phyloP scores from a whole-genome alignment of 768 basidiomycete genomes.

The Naematelia encephala region DNA sequence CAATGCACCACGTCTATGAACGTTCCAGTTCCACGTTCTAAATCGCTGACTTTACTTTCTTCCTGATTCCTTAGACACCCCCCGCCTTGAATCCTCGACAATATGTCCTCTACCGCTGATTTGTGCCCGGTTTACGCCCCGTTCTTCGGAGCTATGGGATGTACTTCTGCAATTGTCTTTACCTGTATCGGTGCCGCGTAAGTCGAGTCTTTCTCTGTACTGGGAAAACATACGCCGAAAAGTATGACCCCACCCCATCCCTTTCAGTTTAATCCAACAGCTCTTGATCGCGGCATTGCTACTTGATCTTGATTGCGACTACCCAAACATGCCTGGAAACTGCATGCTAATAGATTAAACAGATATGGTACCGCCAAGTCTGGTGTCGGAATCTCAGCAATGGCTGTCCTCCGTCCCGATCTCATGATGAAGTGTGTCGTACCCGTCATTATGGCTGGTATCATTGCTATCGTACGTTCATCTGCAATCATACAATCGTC shows the following conservation, averaged over 20 bases:
- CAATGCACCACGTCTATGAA: too few species aligned
- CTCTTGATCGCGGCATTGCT: too few species aligned
- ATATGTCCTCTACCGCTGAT: constrained; percentile 47
- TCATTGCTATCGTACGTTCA: constrained; percentile 85
- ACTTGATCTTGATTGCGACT: too few species aligned
- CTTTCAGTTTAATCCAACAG: too few species aligned
- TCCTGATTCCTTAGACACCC: too few species aligned
- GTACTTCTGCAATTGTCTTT: constrained; percentile 94
- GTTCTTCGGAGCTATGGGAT: constrained; percentile 98
- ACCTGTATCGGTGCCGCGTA: constrained; percentile 64
- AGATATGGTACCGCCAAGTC: constrained; percentile 99
- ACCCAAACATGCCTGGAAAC: neutral
- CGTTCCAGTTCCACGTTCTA: too few species aligned
- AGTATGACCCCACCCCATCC: too few species aligned
- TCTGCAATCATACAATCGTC: neutral
- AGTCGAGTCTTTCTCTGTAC: constrained; percentile 13
- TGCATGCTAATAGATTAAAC: constrained; percentile 1
- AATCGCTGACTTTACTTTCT: too few species aligned
- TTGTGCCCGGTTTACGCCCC: constrained; percentile 77
- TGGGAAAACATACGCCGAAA: too few species aligned
- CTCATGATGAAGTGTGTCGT: constrained; percentile 96
- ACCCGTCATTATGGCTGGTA: constrained; percentile 99
- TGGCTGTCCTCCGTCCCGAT: constrained; percentile 95
- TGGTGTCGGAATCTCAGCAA: constrained; percentile 69
- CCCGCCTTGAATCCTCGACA: constrained; percentile 6